Conservation (phyloP, 2,329 filamentous ascomycete genomes). For the Aspergillus sp. region DNA sequence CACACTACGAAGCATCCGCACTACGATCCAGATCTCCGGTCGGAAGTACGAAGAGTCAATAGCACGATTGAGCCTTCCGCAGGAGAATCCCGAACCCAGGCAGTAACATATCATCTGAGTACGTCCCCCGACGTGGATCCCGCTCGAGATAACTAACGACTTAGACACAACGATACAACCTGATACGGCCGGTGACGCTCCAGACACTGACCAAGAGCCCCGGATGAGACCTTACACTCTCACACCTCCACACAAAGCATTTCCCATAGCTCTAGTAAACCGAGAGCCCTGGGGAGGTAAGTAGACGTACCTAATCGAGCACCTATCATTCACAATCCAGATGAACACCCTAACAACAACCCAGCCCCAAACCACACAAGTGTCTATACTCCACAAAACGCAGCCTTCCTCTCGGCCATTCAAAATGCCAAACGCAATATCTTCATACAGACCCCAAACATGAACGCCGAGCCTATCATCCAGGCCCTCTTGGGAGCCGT, state of each 20-base stretch:
- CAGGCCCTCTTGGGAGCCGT: conserved; percentile 64
- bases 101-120: conserved; percentile 65
- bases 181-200: conserved; percentile 52
- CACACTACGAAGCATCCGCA: conserved; percentile 56
- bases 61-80: conserved; percentile 51
- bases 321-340: not conserved
- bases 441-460: conserved; percentile 77
- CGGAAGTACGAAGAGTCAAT: conserved; percentile 64
- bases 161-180: conserved; percentile 55
- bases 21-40: conserved; percentile 62
- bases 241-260: conserved; percentile 52
- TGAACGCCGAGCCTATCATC: conserved; percentile 69
- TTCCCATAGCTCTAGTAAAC: conserved; percentile 72
- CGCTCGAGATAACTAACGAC: not conserved
- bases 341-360: not conserved
- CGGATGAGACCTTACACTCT: conserved; percentile 68
- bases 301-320: conserved; percentile 5
- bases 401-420: conserved; percentile 69
- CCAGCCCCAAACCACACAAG: conserved; percentile 58
- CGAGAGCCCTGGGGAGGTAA: conserved; percentile 62
- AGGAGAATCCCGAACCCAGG: conserved; percentile 56
- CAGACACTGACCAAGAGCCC: conserved; percentile 52
- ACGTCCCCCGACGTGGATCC: conserved; percentile 2
- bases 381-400: conserved; percentile 69
- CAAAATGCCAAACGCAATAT: conserved; percentile 62